Base-by-base conservation (phyloP, 495 filamentous ascomycete genomes). In the Penicillium taxi region DNA sequence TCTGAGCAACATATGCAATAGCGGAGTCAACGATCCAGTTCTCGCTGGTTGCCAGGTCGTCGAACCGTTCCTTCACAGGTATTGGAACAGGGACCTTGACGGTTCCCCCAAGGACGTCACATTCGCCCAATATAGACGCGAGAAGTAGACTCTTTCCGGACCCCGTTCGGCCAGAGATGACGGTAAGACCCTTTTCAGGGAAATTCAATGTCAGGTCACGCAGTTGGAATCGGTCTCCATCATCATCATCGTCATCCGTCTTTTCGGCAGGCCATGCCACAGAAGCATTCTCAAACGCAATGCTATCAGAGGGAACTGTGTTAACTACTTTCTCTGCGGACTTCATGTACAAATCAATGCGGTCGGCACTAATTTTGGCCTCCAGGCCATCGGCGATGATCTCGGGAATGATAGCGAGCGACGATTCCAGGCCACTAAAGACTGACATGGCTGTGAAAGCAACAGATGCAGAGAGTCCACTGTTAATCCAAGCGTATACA, bases 381-480 rank as follows among this genome's bases (percentile, higher is more conserved):
- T 94, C 84, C 28, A 73, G 58, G 0, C 70, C 56, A 47, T 82
- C 72, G 1, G 85, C 81, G 5, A 76, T 80, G 9, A 89, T 59
- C 42, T 88, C 83, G 2, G 86, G 86, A 24, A 91, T 57, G 15
- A 83, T 63, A 5, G 79, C 74, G 2, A 94, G 57, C 0, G 78
- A 77, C 20, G 75, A 64, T 52, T 91, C 86, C 26, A 94, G 70
- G 9, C 72, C 66, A 25, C 68, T 72, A 56, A 93, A 89, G 21
- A 94, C 64, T 2, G 79, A 72, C 28, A 94, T 69, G 33, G 82
- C 77, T 11, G 87, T 87, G 44, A 94, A 94, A 2, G 86, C 86
- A 11, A 88, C 75, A 0, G 84, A 85, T 2, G 86, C 75, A 1
- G 76, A 67, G 3, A 94, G 63, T 0, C 66, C 58, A 2, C 80